Percentiles rank a stretch among this genome's conserved stretches.
Conservation (phyloP, 2,329 filamentous ascomycete species). For the Fonsecaea nubica region DNA sequence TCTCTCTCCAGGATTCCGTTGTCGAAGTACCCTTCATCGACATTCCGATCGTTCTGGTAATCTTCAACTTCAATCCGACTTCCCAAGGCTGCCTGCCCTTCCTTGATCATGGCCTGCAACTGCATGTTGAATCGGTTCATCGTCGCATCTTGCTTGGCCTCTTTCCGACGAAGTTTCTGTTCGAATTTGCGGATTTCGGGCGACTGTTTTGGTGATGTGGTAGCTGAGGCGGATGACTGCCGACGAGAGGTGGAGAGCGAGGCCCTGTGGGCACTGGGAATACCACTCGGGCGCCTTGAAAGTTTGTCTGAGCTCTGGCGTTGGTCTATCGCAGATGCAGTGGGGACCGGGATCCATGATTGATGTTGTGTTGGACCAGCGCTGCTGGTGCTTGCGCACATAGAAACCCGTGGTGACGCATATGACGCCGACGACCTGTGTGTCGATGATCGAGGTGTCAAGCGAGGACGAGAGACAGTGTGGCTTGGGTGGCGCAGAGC, state of each 20-base stretch:
- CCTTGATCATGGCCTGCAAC: conserved; percentile 83
- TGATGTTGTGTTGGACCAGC: conserved; percentile 12
- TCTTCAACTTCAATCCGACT: conserved; percentile 65
- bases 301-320: neutral
- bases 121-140: conserved; percentile 80
- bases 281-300: conserved; percentile 20
- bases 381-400: conserved; percentile 9
- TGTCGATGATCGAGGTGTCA: conserved; percentile 57
- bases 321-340: neutral
- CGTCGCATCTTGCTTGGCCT: conserved; percentile 77
- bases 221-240: conserved; percentile 16
- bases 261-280: conserved; percentile 12
- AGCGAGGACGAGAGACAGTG: conserved; percentile 46
- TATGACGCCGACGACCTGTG: conserved; percentile 53
- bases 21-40: conserved; percentile 34
- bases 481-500: neutral
- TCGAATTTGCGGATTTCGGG: conserved; percentile 75
- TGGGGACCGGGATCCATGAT: conserved; percentile 2
- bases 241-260: conserved; percentile 33
- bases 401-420: conserved; percentile 36
- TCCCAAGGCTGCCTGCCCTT: conserved; percentile 85
- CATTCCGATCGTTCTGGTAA: conserved; percentile 34
- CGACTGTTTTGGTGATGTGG: conserved; percentile 20
- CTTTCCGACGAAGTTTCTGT: conserved; percentile 72
- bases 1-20: conserved; percentile 15